Conservation (phyloP, 2,329 filamentous ascomycete species). For the Ophiocordyceps polyrhachis-furcata region DNA sequence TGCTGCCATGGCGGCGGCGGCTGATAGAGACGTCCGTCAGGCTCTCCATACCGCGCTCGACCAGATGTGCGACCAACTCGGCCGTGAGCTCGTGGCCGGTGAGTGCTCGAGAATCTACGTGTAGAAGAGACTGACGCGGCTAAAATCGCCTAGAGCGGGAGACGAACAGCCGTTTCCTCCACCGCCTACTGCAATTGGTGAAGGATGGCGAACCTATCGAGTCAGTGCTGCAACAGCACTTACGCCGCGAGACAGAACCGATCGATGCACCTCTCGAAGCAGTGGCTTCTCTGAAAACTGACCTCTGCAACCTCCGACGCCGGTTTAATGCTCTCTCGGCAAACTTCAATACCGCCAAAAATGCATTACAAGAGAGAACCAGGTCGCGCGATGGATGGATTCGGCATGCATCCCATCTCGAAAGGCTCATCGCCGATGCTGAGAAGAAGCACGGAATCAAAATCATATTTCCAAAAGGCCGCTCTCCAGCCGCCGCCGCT, state of each 20-base stretch:
- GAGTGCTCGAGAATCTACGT: not conserved
- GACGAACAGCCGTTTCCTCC: not conserved
- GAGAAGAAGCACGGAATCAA: conserved; percentile 18
- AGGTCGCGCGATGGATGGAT: conserved; percentile 26
- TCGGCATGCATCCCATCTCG: conserved; percentile 22
- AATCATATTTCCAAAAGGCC: conserved; percentile 8
- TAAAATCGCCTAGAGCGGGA: not conserved
- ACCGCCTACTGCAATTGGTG: not conserved
- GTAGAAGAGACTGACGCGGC: too few relatives aligned
- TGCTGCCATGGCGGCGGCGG: not conserved
- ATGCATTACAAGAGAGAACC: conserved; percentile 20
- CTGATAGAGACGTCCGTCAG: not conserved
- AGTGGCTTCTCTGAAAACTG: conserved; percentile 8
- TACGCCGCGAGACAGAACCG: not conserved
- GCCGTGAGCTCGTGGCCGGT: not conserved
- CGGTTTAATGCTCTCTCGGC: conserved; percentile 22
- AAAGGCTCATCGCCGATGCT: conserved; percentile 22
- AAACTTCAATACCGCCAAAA: conserved; percentile 22
- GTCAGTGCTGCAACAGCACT: not conserved
- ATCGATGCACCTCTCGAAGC: not conserved
- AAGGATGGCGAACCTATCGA: not conserved
- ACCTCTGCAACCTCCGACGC: conserved; percentile 18
- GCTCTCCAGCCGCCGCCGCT: not conserved
- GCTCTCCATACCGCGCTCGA: not conserved
- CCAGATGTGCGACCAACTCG: not conserved